Evolutionary conservation across 2,329 filamentous ascomycete species (phyloP).

Genomic region (Alternaria viburni): DNA sequence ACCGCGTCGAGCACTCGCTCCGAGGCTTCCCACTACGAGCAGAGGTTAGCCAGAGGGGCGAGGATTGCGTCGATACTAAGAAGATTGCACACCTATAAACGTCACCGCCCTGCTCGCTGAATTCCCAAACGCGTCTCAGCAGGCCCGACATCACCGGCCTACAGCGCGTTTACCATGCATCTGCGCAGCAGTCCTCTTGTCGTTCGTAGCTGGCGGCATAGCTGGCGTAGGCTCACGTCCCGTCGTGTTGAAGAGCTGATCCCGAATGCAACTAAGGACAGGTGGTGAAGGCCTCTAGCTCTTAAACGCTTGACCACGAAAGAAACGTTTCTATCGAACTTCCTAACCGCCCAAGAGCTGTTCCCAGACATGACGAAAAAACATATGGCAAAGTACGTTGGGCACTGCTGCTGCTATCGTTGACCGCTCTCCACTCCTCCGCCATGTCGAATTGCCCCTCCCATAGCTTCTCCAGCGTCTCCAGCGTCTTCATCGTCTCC

Average conservation of each 20-base stretch:
- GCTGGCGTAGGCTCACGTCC: conserved; percentile 95
- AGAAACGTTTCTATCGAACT: not conserved
- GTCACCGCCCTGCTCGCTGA: too few species aligned
- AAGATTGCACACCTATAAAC: not conserved
- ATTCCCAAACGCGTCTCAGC: not conserved
- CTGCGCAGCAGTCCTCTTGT: conserved; percentile 75
- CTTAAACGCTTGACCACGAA: not conserved
- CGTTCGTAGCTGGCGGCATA: conserved; percentile 88
- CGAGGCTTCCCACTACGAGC: not conserved
- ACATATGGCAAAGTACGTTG: not conserved
- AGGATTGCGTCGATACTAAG: not conserved
- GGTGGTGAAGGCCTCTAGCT: not conserved
- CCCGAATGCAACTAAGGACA: not conserved
- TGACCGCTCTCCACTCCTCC: not conserved
- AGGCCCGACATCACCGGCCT: conserved; percentile 23
- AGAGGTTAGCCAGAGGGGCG: not conserved
- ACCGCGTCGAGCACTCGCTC: not conserved
- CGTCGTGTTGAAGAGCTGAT: conserved; percentile 70
- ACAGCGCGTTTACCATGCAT: conserved; percentile 33
- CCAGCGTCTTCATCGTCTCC: not conserved
- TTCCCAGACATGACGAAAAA: not conserved
- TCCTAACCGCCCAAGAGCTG: not conserved
- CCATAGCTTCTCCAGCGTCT: not conserved
- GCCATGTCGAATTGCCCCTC: not conserved
- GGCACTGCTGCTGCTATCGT: not conserved